Conservation (phyloP, 1,284 basidiomycete genomes). For the Polyporus tsugae region DNA sequence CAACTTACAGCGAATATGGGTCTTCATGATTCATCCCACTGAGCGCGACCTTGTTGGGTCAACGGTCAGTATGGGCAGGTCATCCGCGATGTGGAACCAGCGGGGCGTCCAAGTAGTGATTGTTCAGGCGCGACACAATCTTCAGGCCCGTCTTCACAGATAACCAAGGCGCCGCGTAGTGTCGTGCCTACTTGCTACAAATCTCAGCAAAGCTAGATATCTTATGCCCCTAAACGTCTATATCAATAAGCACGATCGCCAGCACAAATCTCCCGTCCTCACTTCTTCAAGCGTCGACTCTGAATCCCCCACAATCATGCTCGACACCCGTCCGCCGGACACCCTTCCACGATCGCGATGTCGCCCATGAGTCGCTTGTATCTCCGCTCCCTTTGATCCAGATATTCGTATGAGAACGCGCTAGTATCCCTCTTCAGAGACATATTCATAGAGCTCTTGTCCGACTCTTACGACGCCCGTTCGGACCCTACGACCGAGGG, state of each 20-base stretch:
- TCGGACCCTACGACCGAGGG: slow-evolving; percentile 18
- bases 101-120: too few species aligned
- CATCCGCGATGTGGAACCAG: too few species aligned
- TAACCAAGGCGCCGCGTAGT: background rate
- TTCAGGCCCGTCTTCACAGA: too few species aligned
- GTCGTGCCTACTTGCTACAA: background rate
- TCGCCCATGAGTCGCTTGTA: slow-evolving; percentile 40
- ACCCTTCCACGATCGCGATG: slow-evolving; percentile 39
- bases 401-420: slow-evolving; percentile 30
- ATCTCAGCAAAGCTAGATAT: background rate
- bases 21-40: too few species aligned
- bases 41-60: too few species aligned
- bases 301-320: slow-evolving; percentile 15
- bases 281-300: background rate
- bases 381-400: slow-evolving; percentile 37
- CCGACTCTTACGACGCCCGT: slow-evolving; percentile 19
- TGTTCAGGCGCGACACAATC: too few species aligned
- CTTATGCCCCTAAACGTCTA: background rate
- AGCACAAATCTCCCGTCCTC: background rate
- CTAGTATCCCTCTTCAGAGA: slow-evolving; percentile 7
- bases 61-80: too few species aligned
- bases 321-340: slow-evolving; percentile 37
- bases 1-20: too few species aligned
- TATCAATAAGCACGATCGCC: background rate
- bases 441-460: slow-evolving; percentile 21